Evolutionary conservation across 345 rosid genomes (phyloP), one percentile per base, ranked within the genome.

Genomic region (Rhizophora apiculata): DNA sequence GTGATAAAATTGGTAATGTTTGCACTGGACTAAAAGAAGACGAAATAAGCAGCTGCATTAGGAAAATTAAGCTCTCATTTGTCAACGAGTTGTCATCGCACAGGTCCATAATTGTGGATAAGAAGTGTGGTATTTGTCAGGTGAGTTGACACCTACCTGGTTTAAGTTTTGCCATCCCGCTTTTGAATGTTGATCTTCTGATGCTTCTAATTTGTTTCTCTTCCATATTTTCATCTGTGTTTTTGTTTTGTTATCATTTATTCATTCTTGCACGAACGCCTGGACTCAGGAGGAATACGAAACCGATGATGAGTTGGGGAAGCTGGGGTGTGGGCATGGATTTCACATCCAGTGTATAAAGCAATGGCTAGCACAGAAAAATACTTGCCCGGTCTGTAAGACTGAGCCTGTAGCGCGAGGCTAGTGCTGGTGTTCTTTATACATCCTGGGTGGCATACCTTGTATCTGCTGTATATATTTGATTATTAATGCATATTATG

Each of bases 91-190:
- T 85, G 62, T 65, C 82, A 43, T 58, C 76, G 16, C 79, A 72
- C 63, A 71, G 71, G 9, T 64, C 77, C 0, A 9, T 67, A 15
- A 72, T 70, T 9, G 64, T 67, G 55, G 96, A 89, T 53, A 83
- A 76, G 77, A 94, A 88, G 73, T 94, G 99, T 87, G 89, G 84
- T 79, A 78, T 94, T 63, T 95, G 96, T 70, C 99, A 88, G 86
- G 99, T 92, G 72, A 74, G 52, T 61, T 26, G 32, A 39, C 2
- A 20, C 29, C 6, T 51, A 49, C 24, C 26, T 55, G 24, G 16
- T 64, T 13, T 43, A 13, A 43, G 4, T 43, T 43, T 52, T 6
- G 16, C 1, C 4, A 21, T n/a, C 13, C 16, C 30, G 48, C 13
- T 48, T 46, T 60, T 46, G 1, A 10, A 13, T 31, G 9, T 39